Evolutionary conservation across 345 rosid genomes (phyloP).

Genomic region (Erucastrum elatum): DNA sequence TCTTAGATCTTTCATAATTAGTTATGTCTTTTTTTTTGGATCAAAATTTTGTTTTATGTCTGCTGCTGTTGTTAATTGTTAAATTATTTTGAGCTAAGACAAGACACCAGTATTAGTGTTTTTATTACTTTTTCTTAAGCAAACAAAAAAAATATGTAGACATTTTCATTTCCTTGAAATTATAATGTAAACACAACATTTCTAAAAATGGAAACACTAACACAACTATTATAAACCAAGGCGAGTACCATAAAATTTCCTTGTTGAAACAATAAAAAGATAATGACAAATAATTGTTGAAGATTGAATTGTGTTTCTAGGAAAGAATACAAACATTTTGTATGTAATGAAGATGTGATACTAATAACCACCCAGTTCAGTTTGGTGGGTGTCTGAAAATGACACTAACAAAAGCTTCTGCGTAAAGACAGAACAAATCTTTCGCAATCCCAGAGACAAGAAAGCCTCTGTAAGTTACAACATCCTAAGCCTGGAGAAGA

Average conservation of each 20-base stretch:
- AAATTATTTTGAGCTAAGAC: not conserved
- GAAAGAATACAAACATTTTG: conserved; percentile 30
- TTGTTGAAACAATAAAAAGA: conserved; percentile 11
- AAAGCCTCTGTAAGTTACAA: conserved; percentile 13
- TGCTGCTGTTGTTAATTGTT: not conserved
- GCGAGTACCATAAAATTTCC: not conserved
- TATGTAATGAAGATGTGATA: conserved; percentile 13
- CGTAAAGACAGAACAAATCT: not conserved
- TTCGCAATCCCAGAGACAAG: conserved; percentile 14
- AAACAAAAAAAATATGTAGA: not conserved
- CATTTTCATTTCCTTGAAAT: not conserved
- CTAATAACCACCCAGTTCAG: conserved; percentile 14
- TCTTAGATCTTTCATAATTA: not conserved
- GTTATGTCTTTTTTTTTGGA: no score
- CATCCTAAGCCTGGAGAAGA: not conserved
- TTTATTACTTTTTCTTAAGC: not conserved
- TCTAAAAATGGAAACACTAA: not conserved
- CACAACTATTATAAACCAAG: not conserved
- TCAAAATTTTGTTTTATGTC: not conserved
- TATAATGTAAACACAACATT: not conserved
- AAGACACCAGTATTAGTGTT: not conserved
- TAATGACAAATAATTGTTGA: conserved; percentile 16
- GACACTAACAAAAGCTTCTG: conserved; percentile 10
- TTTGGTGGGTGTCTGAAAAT: conserved; percentile 1
- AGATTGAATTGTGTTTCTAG: conserved; percentile 13